Conservation (phyloP, 495 filamentous ascomycete species). For the Lophiotrema nucula region DNA sequence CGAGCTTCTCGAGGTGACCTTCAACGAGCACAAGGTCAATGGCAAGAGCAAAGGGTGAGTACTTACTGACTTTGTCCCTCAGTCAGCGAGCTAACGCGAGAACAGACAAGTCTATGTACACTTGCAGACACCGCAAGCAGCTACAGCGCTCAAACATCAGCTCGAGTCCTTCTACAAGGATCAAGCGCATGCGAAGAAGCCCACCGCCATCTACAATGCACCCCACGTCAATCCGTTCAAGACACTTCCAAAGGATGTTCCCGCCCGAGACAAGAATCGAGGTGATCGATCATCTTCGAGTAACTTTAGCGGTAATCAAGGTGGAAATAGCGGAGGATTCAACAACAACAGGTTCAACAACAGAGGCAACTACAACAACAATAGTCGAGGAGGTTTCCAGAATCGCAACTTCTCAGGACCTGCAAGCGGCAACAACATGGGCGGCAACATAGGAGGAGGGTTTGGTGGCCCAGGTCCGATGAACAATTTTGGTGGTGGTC, state of each 20-base stretch:
- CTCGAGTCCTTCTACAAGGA: constrained; percentile 62
- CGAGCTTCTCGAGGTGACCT: constrained; percentile 89
- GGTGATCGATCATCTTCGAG: constrained; percentile 35
- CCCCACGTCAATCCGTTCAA: constrained; percentile 82
- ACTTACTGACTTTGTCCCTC: neutral
- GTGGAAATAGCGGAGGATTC: constrained; percentile 42
- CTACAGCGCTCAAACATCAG: constrained; percentile 78
- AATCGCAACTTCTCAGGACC: constrained; percentile 52
- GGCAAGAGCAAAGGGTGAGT: constrained; percentile 95
- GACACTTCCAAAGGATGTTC: constrained; percentile 88
- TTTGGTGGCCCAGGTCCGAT: constrained; percentile 29
- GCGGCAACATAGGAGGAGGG: constrained; percentile 14
- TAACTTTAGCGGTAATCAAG: constrained; percentile 45
- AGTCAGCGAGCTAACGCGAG: neutral
- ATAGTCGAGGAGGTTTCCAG: constrained; percentile 36
- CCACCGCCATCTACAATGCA: constrained; percentile 71
- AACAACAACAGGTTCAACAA: constrained; percentile 38
- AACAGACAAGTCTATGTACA: constrained; percentile 86
- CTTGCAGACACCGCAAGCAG: constrained; percentile 78
- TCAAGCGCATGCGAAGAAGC: constrained; percentile 62
- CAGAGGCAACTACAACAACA: constrained; percentile 38
- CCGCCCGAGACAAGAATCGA: constrained; percentile 68
- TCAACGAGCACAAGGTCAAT: constrained; percentile 97
- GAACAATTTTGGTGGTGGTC: constrained; percentile 49
- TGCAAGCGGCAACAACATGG: constrained; percentile 34